Conservation (phyloP, 1,139 yeast species). For the Candida sp. region DNA sequence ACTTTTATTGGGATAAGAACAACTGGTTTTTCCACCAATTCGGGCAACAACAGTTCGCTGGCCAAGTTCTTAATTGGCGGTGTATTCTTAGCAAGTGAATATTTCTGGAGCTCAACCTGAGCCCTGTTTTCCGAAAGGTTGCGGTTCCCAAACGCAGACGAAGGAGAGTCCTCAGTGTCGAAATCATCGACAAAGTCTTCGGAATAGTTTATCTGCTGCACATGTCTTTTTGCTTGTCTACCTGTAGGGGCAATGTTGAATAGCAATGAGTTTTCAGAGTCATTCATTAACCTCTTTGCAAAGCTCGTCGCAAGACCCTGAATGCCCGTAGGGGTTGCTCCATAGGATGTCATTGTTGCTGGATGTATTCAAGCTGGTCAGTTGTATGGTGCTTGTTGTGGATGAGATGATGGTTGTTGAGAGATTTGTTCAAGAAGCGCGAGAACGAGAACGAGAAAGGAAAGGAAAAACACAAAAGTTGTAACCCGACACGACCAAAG, state of each 20-base stretch:
- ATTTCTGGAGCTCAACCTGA: slow-evolving; percentile 34
- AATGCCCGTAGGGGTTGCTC: slow-evolving; percentile 47
- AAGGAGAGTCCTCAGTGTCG: slow-evolving; percentile 64
- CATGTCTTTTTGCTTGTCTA: slow-evolving; percentile 76
- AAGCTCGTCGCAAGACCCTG: slow-evolving; percentile 80
- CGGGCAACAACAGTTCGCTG: slow-evolving; percentile 26
- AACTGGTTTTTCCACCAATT: slow-evolving; percentile 35
- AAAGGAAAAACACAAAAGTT: background rate
- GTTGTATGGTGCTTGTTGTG: no score
- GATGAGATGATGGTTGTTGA: background rate
- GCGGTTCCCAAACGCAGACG: slow-evolving; percentile 13
- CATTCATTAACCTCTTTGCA: slow-evolving; percentile 32
- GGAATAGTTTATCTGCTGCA: slow-evolving; percentile 81
- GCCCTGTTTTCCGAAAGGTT: slow-evolving; percentile 20
- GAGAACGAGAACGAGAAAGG: background rate
- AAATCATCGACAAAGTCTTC: slow-evolving; percentile 70
- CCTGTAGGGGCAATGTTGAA: slow-evolving; percentile 73
- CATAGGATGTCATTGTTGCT: slow-evolving; percentile 16
- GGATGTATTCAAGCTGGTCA: no score
- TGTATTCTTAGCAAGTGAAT: slow-evolving; percentile 39
- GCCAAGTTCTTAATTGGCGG: slow-evolving; percentile 29
- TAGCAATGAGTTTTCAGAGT: slow-evolving; percentile 63
- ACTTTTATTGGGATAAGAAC: slow-evolving; percentile 80
- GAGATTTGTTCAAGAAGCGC: background rate
- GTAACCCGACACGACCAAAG: slow-evolving; percentile 1